Evolutionary conservation across 208 protist species (phyloP).

Genomic region (Naegleria gruberi): DNA sequence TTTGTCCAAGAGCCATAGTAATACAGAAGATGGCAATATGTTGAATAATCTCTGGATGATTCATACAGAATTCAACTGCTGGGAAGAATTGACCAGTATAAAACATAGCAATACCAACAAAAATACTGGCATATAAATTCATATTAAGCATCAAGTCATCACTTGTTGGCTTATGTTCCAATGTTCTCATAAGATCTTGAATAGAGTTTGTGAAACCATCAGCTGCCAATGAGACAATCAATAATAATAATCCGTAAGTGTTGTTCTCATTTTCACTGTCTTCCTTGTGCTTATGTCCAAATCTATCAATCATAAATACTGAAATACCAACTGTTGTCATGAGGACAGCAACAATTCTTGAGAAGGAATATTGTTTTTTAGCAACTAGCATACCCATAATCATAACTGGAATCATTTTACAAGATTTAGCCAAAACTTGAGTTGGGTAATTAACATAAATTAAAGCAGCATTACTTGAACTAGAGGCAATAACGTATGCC

Average conservation of each 20-base stretch:
- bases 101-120: background rate
- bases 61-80: slow-evolving; percentile 25
- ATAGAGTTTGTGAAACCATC: background rate
- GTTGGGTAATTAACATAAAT: slow-evolving; percentile 20
- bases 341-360: background rate
- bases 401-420: slow-evolving; percentile 15
- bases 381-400: background rate
- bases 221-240: background rate
- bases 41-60: slow-evolving; percentile 18
- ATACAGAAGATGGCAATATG: slow-evolving; percentile 32
- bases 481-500: background rate
- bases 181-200: background rate
- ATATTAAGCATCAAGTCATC: slow-evolving; percentile 19
- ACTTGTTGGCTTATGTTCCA: background rate
- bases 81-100: slow-evolving; percentile 7
- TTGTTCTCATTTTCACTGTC: background rate
- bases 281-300: background rate
- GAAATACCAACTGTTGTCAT: background rate
- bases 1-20: slow-evolving; percentile 26
- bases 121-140: background rate
- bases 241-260: background rate
- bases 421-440: slow-evolving; percentile 16
- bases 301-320: background rate
- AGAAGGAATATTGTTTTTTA: background rate
- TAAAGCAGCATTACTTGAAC: slow-evolving; percentile 2